Evolutionary conservation across 164 flowering plant genomes (phyloP), one percentile per base, ranked within the genome.

Genomic region (Litsea cubeba): DNA sequence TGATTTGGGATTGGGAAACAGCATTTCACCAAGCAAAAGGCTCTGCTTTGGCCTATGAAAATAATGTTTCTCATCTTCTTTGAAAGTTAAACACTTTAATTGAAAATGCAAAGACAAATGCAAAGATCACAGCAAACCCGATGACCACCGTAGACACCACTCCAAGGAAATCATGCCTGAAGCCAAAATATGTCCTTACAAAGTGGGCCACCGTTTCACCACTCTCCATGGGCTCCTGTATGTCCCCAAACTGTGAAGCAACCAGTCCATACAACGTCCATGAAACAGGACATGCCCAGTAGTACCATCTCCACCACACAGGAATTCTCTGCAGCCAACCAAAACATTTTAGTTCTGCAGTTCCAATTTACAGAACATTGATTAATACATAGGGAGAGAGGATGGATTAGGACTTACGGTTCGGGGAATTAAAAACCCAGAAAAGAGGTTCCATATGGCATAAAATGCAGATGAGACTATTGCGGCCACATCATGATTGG

Each of bases 261-360:
- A 83, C 77, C 62, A 88, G 71, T 58, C 91, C 91, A 32, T 88
- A 85, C 69, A 88, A 67, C 26, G 87, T 84, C 90, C 90, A 87
- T 12, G 90, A 65, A n/a, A 86, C 74, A 0, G 90, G 90, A 68
- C 81, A 80, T 18, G 78, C 73, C 78, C 83, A 86, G 20, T 82
- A 84, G 72, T 86, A 84, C 88, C 90, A 87, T 75, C 89, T 86
- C 90, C 90, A 87, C 90, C 90, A 87, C 25, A 83, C 74, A 0
- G 90, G 89, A 8, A 87, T 84, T 67, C 83, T 86, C 90, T 87
- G 88, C 25, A 75, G 14, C 8, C 50, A 54, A 32, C n/a, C 54
- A 58, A 18, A 10, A 14, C 20, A 67, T 10, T 67, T 40, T 8
- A 46, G 57, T 68, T 40, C 12, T 35, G 15, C 7, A 46, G 24